Base-by-base conservation (phyloP, 2,329 filamentous ascomycete species). In the Claviceps sp. region DNA sequence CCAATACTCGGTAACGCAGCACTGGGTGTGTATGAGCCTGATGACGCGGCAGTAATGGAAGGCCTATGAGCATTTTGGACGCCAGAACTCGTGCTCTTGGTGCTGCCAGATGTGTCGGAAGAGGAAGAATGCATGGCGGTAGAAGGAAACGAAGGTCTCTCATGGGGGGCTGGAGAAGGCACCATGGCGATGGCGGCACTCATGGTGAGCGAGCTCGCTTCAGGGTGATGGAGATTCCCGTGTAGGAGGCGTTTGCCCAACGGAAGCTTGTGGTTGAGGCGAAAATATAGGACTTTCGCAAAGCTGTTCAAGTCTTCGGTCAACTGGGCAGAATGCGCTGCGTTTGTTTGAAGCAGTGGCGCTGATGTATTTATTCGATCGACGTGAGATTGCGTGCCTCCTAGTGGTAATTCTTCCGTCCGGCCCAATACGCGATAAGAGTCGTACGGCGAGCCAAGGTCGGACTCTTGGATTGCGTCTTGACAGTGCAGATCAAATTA, bases 181-280 rank as follows among this genome's bases (percentile, higher is more conserved):
- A 78, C 80, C 80, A 83, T 83, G 62, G 80, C 78, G 64, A 83
- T 77, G 67, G 78, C 79, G 65, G 80, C 74, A 72, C 79, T 83
- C 80, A 84, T 84, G 65, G 60, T 82, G 66, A 61, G 57, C 22
- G 8, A 39, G 9, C 16, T 17, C 14, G 49, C 49, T 45, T 39
- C 1, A 11, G 39, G 36, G 13, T 34, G 43, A 13, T 38, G 7
- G 34, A 40, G 8, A 22, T 16, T 45, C 34, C 20, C 17, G 17
- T 26, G n/a, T 34, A 17, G 13, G n/a, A 17, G n/a, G 16, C 22
- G 39, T 20, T 8, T 23, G 39, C 43, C 22, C n/a, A 14, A 16
- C 2, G n/a, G 26, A 49, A 23, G 22, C 38, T n/a, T 34, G n/a
- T 39, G 16, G 16, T 9, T n/a, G 9, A n/a, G 26, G 26, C 20